Base-by-base conservation (phyloP, 768 basidiomycete genomes). In the Pseudohyphozyma bogoriensis region DNA sequence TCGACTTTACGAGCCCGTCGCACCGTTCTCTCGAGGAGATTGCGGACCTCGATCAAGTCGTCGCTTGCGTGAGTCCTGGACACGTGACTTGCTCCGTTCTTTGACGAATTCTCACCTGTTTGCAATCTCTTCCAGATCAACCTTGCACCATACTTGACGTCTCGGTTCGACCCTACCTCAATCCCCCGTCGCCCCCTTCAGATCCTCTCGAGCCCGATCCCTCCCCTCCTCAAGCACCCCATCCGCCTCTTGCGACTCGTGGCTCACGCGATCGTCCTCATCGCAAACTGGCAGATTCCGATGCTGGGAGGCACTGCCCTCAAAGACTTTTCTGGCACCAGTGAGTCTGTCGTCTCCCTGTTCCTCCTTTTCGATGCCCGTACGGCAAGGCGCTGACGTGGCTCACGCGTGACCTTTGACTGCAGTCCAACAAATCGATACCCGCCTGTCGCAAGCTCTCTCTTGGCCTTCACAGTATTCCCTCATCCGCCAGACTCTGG, bases 341-440 rank as follows among this genome's bases (percentile, higher is more conserved):
- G 50, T 51, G 20, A 1, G 50, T 36, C 24, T n/a, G n/a, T n/a
- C n/a, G n/a, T n/a, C n/a, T n/a, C 50, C 22, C 10, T 51, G n/a
- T 12, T 33, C 50, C 22, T 20, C 33, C 36, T 7, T n/a, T 11
- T 8, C 11, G 32, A 33, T 33, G 22, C 22, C 18, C 9, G n/a
- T 11, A 51, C 9, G 32, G n/a, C n/a, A n/a, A n/a, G n/a, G n/a
- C n/a, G 8, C 49, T 2, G 4, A 22, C 33, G 33, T n/a, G 11
- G 12, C 50, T n/a, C 46, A 7, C 24, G 8, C 42, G 15, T 8
- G 8, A 13, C 42, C 42, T 44, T 6, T 26, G 26, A 15, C 9
- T 15, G 29, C 46, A 51, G 50, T 40, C 26, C 52, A 53, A 28
- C 52, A 53, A 29, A 40, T 53, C 52, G 52, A 53, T 39, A 53